A percentile compares a stretch with the other conserved stretches of the same genome.
phyloP scores from a whole-genome alignment of 805 yeast species.

The Sporopachydermia quercuum region DNA sequence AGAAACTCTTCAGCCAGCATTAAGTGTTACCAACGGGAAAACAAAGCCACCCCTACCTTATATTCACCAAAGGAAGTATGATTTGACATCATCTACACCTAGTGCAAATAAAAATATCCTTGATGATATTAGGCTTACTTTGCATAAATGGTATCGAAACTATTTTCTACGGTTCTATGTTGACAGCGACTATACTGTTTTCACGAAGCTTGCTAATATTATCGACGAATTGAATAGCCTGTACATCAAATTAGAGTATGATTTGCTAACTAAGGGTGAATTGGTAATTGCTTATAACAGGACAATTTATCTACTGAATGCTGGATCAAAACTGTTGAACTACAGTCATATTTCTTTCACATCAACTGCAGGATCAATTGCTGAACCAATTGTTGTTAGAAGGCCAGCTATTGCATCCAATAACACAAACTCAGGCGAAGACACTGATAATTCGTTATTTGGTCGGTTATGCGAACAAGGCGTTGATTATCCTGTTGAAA shows the following conservation, averaged over 20 bases:
- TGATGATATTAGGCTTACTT: constrained; percentile 18
- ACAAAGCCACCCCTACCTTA: not conserved
- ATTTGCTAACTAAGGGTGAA: constrained; percentile 15
- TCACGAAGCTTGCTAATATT: constrained; percentile 12
- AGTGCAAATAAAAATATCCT: constrained; percentile 32
- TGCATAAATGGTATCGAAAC: constrained; percentile 17
- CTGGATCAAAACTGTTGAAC: constrained; percentile 16
- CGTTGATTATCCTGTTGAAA: constrained; percentile 30
- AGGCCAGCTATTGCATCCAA: no score
- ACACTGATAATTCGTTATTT: not conserved
- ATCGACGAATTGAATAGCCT: constrained; percentile 14
- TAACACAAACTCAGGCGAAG: no score
- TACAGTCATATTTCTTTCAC: constrained; percentile 19
- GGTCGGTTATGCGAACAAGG: constrained; percentile 5
- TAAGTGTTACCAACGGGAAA: not conserved
- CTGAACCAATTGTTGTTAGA: not conserved
- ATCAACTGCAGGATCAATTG: constrained; percentile 14
- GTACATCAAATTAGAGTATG: constrained; percentile 14
- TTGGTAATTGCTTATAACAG: constrained; percentile 13
- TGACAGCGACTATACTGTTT: constrained; percentile 13
- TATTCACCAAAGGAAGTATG: no score
- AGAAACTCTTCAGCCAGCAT: not conserved
- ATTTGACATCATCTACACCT: no score
- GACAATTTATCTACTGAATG: constrained; percentile 17
- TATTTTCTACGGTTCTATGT: constrained; percentile 14